phyloP scores from a whole-genome alignment of 805 yeast species.

The Wickerhamiella vanderwaltii region DNA sequence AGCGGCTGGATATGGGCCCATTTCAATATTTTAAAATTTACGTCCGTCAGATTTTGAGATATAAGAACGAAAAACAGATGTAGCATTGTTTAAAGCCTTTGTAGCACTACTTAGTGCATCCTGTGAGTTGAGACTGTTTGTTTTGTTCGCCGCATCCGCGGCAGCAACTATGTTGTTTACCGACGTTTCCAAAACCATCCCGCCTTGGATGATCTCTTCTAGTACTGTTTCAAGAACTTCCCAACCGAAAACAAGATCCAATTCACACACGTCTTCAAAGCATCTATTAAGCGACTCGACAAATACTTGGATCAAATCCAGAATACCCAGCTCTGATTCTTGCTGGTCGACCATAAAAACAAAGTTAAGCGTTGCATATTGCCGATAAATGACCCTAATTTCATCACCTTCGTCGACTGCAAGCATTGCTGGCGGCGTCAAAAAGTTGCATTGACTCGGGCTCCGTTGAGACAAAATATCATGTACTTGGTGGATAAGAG shows the following conservation, averaged over 20 bases:
- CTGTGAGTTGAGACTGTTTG: conserved; percentile 12
- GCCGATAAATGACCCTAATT: conserved; percentile 82
- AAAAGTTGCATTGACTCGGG: conserved; percentile 70
- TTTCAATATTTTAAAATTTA: not conserved
- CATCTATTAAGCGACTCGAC: conserved; percentile 91
- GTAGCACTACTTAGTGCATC: conserved; percentile 18
- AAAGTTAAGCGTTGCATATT: conserved; percentile 91
- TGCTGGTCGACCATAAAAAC: conserved; percentile 93
- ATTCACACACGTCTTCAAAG: conserved; percentile 86
- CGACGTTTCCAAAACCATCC: conserved; percentile 93
- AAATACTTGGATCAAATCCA: conserved; percentile 91
- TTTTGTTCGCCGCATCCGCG: conserved; percentile 30
- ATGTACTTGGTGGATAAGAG: conserved; percentile 69
- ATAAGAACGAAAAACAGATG: conserved; percentile 19
- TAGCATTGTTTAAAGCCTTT: conserved; percentile 19
- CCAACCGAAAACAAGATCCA: conserved; percentile 98
- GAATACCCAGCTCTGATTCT: conserved; percentile 85
- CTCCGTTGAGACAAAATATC: conserved; percentile 61
- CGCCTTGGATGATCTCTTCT: conserved; percentile 85
- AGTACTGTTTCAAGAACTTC: conserved; percentile 85
- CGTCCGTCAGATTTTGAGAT: conserved; percentile 9
- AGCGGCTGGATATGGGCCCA: too few species aligned
- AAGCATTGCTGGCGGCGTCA: conserved; percentile 76
- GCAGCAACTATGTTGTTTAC: conserved; percentile 64
- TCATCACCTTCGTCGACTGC: conserved; percentile 47